Conservation (phyloP, 495 filamentous ascomycete genomes). For the Talaromyces adpressus region DNA sequence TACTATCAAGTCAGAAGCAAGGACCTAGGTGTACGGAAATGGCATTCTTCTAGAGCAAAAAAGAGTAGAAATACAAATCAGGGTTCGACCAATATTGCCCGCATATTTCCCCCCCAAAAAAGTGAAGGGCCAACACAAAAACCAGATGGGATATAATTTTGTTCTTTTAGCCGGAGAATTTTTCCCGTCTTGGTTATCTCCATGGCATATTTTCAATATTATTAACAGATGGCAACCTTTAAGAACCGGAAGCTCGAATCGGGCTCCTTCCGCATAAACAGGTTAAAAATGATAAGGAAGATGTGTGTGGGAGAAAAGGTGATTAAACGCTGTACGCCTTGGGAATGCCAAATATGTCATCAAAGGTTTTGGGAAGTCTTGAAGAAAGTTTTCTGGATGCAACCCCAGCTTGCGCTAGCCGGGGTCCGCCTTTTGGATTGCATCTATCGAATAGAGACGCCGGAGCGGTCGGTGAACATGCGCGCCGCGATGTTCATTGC, state of each 20-base stretch:
- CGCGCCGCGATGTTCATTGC: slow-evolving; percentile 97
- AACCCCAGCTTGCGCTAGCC: background rate
- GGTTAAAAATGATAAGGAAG: background rate
- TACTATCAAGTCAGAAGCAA: background rate
- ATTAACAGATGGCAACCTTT: slow-evolving; percentile 1
- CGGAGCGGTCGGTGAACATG: slow-evolving; percentile 77
- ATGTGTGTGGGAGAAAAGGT: background rate
- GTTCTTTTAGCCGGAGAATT: background rate
- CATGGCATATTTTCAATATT: background rate
- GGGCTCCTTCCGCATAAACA: background rate
- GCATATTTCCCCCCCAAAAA: background rate
- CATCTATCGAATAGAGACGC: slow-evolving; percentile 36
- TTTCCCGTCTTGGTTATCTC: background rate
- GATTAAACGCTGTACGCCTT: slow-evolving; percentile 8
- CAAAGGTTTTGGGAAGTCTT: background rate
- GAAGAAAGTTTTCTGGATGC: background rate
- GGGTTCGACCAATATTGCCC: background rate
- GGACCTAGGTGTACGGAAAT: background rate
- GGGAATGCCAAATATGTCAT: slow-evolving; percentile 8
- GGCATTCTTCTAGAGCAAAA: slow-evolving; percentile 1
- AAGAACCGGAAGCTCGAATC: background rate
- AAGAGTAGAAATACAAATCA: background rate
- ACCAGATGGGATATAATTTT: background rate
- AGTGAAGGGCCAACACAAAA: background rate
- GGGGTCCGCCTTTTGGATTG: background rate